Conservation (phyloP, 2,329 filamentous ascomycete species). For the Raffaelea deltoideospora region DNA sequence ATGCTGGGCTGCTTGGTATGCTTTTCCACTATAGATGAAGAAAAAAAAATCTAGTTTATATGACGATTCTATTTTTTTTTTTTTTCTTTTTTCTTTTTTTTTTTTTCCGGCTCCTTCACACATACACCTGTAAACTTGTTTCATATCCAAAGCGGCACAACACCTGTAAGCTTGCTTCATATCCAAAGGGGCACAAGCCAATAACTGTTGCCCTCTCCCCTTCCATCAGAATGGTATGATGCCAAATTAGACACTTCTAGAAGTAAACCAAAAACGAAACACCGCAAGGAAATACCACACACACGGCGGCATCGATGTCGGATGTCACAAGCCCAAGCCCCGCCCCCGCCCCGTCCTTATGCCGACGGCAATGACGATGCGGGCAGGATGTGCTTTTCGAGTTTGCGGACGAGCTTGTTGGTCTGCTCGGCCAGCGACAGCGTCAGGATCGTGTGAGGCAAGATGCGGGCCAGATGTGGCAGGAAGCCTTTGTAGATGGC, state of each 20-base stretch:
- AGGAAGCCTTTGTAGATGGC: conserved; percentile 98
- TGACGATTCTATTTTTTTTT: background rate
- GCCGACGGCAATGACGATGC: conserved; percentile 16
- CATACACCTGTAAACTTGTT: too few species aligned
- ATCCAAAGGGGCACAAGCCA: too few species aligned
- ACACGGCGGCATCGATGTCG: too few species aligned
- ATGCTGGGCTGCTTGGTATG: too few species aligned
- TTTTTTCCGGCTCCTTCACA: too few species aligned
- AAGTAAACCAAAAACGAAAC: too few species aligned
- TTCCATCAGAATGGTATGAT: background rate
- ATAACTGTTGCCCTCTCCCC: too few species aligned
- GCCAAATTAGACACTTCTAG: background rate
- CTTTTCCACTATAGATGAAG: too few species aligned
- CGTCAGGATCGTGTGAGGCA: conserved; percentile 91
- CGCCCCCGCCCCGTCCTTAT: background rate
- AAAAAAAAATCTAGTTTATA: background rate
- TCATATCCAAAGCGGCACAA: too few species aligned
- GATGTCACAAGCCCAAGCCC: background rate
- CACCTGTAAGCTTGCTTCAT: too few species aligned
- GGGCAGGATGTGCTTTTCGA: conserved; percentile 48
- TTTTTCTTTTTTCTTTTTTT: background rate
- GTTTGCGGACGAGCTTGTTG: conserved; percentile 72
- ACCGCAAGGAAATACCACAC: too few species aligned
- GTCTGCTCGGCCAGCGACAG: conserved; percentile 92
- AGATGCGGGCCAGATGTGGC: conserved; percentile 81